A percentile compares a stretch with the other conserved stretches of the same genome.
phyloP scores from a whole-genome alignment of 2,329 filamentous ascomycete genomes.

The Paecilomyces fulvus region DNA sequence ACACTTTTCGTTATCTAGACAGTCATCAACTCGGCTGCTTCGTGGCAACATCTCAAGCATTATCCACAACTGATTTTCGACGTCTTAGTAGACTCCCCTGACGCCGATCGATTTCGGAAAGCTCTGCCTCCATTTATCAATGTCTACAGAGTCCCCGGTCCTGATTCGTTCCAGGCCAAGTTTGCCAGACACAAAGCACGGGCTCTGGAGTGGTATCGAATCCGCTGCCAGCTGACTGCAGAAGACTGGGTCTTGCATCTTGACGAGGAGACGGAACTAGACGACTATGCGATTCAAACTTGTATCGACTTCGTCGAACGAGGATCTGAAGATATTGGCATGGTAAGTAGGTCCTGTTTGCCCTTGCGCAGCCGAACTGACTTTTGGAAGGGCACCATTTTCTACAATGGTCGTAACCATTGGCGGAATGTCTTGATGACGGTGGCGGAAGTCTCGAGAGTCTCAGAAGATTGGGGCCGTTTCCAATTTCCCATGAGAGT shows the following conservation, averaged over 20 bases:
- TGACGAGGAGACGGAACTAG: conserved; percentile 9
- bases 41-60: conserved; percentile 2
- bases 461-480: conserved; percentile 7
- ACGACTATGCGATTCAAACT: conserved; percentile 4
- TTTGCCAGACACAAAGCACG: conserved; percentile 8
- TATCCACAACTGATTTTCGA: conserved; percentile 4
- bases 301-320: conserved; percentile 9
- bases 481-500: conserved; percentile 5
- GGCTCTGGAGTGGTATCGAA: conserved; percentile 6
- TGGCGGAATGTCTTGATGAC: conserved; percentile 5
- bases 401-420: conserved; percentile 6
- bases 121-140: conserved; percentile 2
- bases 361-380: background rate
- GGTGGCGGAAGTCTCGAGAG: conserved; percentile 5
- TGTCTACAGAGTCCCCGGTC: conserved; percentile 1
- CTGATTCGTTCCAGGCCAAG: background rate
- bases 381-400: conserved; percentile 5
- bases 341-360: background rate
- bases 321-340: conserved; percentile 6
- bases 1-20: conserved; percentile 1
- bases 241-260: conserved; percentile 9
- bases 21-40: conserved; percentile 1
- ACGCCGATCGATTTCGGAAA: background rate
- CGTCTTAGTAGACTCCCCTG: conserved; percentile 3
- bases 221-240: conserved; percentile 3